These are phyloP conservation scores for Sedum album DNA, from an alignment of 164 flowering plant genomes.

Conservation along the genomic window DNA sequence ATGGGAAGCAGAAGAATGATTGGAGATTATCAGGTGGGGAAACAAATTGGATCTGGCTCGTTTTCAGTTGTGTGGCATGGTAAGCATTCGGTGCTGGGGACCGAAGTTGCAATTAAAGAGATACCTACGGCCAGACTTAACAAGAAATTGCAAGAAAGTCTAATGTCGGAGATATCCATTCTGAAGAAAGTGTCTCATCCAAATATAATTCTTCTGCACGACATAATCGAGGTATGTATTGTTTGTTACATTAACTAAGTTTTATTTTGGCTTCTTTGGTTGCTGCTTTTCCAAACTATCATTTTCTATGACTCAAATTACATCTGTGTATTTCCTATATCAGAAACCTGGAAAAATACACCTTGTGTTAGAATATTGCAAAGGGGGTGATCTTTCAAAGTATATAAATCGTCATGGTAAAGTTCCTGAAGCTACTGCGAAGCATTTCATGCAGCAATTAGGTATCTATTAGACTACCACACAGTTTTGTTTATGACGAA, in stretches of 20 bases:
- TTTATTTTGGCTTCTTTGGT: background rate
- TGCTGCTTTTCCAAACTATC: background rate
- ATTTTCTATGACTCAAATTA: background rate
- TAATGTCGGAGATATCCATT: slow-evolving; percentile 74
- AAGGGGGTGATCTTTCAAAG: slow-evolving; percentile 91
- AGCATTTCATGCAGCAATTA: slow-evolving; percentile 88
- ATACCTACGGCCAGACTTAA: slow-evolving; percentile 53
- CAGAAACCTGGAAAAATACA: slow-evolving; percentile 82
- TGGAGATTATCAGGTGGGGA: slow-evolving; percentile 70
- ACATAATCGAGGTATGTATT: slow-evolving; percentile 68
- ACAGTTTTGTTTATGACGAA: background rate
- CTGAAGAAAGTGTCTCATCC: slow-evolving; percentile 71
- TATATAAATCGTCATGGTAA: slow-evolving; percentile 69
- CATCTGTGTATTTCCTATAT: background rate
- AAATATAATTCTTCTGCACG: slow-evolving; percentile 74
- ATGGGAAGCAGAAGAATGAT: slow-evolving; percentile 47
- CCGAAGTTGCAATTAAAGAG: slow-evolving; percentile 94
- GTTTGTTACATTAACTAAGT: background rate
- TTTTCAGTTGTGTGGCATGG: slow-evolving; percentile 95
- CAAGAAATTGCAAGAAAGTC: slow-evolving; percentile 74
- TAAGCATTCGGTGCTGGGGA: slow-evolving; percentile 67
- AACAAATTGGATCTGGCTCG: slow-evolving; percentile 87
- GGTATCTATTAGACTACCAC: slow-evolving; percentile 32
- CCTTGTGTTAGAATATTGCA: slow-evolving; percentile 86
- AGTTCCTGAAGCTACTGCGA: slow-evolving; percentile 78